Conservation (phyloP, 306 rosid species). For the Ormosia emarginata region DNA sequence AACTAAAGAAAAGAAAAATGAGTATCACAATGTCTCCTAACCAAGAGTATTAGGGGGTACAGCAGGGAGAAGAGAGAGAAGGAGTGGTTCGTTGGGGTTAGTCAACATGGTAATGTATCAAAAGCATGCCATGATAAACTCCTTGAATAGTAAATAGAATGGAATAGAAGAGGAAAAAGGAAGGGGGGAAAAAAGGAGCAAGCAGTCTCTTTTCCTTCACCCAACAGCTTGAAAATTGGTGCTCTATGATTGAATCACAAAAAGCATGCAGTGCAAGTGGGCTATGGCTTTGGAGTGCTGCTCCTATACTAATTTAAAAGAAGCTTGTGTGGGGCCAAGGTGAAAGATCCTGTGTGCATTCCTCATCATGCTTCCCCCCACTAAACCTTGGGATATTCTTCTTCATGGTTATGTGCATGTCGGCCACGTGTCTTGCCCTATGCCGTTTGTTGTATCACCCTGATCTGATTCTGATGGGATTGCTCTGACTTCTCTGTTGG, state of each 20-base stretch:
- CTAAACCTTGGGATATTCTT: constrained; percentile 42
- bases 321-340: constrained; percentile 32
- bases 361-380: constrained; percentile 70
- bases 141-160: constrained; percentile 34
- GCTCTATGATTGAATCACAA: constrained; percentile 42
- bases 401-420: constrained; percentile 45
- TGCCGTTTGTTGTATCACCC: constrained; percentile 43
- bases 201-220: background rate
- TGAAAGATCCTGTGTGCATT: constrained; percentile 44
- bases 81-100: constrained; percentile 66
- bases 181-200: background rate
- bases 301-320: constrained; percentile 27
- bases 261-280: constrained; percentile 57
- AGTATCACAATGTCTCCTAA: constrained; percentile 36
- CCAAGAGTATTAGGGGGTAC: constrained; percentile 28
- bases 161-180: background rate
- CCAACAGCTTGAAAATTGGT: constrained; percentile 30
- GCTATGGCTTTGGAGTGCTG: constrained; percentile 31
- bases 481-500: constrained; percentile 44
- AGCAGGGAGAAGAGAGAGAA: constrained; percentile 28
- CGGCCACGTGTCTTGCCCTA: constrained; percentile 62
- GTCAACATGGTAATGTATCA: constrained; percentile 84
- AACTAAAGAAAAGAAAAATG: constrained; percentile 28
- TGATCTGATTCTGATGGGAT: constrained; percentile 55
- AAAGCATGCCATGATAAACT: constrained; percentile 59